Conservation (phyloP, 2,329 filamentous ascomycete genomes). For the Cercospora zeina region DNA sequence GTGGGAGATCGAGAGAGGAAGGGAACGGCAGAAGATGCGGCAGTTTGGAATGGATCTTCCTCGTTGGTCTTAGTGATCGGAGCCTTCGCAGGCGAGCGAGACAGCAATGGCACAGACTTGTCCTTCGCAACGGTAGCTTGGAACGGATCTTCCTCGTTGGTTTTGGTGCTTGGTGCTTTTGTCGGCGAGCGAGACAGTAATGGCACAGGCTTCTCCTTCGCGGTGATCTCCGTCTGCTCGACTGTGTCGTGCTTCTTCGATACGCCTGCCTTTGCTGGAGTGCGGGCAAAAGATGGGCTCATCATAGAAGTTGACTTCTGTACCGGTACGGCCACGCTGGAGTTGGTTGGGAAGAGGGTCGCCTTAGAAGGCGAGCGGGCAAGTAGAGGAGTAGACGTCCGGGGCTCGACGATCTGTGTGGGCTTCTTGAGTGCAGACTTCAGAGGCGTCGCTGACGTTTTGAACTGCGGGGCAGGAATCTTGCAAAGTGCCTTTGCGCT, state of each 20-base stretch:
- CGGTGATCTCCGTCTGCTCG: constrained; percentile 3
- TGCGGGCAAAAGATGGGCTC: constrained; percentile 35
- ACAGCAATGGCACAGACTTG: constrained; percentile 32
- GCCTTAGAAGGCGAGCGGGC: constrained; percentile 37
- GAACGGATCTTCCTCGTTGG: constrained; percentile 23
- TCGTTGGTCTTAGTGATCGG: constrained; percentile 25
- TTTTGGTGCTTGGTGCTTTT: constrained; percentile 33
- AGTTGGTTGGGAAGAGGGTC: constrained; percentile 24
- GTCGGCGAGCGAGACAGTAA: constrained; percentile 36
- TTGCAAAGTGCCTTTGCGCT: constrained; percentile 40
- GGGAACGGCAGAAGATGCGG: constrained; percentile 27
- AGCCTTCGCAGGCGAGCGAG: constrained; percentile 36
- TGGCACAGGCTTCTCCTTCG: constrained; percentile 27
- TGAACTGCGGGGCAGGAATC: constrained; percentile 36
- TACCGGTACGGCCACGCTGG: constrained; percentile 4
- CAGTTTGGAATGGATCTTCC: constrained; percentile 20
- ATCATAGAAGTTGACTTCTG: constrained; percentile 27
- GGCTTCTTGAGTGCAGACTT: constrained; percentile 17
- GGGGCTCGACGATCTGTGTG: constrained; percentile 15
- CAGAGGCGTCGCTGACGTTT: constrained; percentile 29
- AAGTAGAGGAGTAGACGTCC: constrained; percentile 31
- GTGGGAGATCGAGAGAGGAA: constrained; percentile 41
- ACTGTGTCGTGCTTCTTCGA: constrained; percentile 13
- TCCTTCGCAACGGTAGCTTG: constrained; percentile 10
- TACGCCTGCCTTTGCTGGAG: constrained; percentile 29